Conservation (phyloP, 2,329 filamentous ascomycete species). For the Didymella segeticola region DNA sequence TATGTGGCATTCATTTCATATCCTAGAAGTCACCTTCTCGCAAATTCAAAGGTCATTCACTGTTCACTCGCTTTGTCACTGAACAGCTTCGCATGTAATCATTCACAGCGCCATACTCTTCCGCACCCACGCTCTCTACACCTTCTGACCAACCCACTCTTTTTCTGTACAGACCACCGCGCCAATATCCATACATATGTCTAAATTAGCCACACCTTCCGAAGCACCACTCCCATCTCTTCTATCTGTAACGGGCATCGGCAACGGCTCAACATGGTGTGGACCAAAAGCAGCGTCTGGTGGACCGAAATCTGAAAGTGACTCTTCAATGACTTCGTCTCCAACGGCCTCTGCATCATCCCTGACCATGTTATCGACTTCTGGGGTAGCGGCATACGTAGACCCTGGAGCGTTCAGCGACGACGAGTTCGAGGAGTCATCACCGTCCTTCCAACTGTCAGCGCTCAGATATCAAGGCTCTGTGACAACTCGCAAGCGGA, state of each 20-base stretch:
- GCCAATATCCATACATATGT: background rate
- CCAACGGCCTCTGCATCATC: background rate
- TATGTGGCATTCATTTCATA: background rate
- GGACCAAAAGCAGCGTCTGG: background rate
- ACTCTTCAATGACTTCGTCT: background rate
- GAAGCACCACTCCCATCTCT: background rate
- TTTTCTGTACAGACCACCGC: background rate
- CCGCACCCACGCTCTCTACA: background rate
- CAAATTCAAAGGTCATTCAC: background rate
- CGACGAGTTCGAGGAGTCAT: background rate
- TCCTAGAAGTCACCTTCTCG: background rate
- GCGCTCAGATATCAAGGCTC: too few relatives aligned
- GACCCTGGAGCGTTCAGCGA: background rate
- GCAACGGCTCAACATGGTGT: background rate
- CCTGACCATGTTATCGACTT: background rate
- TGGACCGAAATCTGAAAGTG: background rate
- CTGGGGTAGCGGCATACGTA: background rate
- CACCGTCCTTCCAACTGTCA: too few relatives aligned
- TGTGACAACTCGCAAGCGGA: too few relatives aligned
- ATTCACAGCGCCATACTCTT: background rate
- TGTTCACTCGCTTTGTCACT: background rate
- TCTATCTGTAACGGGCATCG: background rate
- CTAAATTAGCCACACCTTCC: background rate
- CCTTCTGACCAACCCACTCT: background rate
- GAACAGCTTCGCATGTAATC: background rate